A percentile compares a stretch with the other conserved stretches of the same genome.
These are phyloP conservation scores for Cornus kousa DNA, from an alignment of 148 eudicot genomes.

Conservation along the genomic window DNA sequence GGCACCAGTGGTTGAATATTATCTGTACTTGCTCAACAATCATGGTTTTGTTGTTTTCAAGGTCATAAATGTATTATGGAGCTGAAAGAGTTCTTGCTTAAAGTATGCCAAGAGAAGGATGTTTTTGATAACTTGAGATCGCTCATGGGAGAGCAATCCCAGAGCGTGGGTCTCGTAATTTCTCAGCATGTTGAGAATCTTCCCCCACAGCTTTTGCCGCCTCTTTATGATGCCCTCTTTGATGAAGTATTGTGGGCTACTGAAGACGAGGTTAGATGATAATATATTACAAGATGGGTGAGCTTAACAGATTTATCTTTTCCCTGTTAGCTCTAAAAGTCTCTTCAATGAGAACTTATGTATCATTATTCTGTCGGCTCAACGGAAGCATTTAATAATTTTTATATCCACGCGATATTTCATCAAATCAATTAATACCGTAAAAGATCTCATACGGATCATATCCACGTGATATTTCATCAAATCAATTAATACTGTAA, in stretches of 20 bases:
- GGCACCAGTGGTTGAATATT: background rate
- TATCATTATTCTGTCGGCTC: slow-evolving; percentile 14
- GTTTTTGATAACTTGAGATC: slow-evolving; percentile 35
- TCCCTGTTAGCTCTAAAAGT: background rate
- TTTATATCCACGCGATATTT: no score
- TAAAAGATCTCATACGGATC: no score
- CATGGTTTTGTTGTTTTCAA: slow-evolving; percentile 31
- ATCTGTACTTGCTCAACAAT: background rate
- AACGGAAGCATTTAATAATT: no score
- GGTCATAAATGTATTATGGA: slow-evolving; percentile 66
- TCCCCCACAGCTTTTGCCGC: slow-evolving; percentile 95
- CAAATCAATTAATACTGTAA: no score
- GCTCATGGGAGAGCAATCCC: slow-evolving; percentile 48
- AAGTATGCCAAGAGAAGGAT: slow-evolving; percentile 42
- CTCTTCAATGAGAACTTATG: background rate
- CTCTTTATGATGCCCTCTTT: slow-evolving; percentile 79
- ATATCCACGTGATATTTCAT: no score
- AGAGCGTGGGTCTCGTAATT: slow-evolving; percentile 73
- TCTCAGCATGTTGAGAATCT: slow-evolving; percentile 91
- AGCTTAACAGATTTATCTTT: slow-evolving; percentile 2
- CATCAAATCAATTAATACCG: no score
- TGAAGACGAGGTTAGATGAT: slow-evolving; percentile 83
- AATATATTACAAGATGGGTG: slow-evolving; percentile 6
- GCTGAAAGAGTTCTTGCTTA: slow-evolving; percentile 56
- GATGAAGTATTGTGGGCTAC: slow-evolving; percentile 91